These are phyloP conservation scores for Vanrija sp. DNA, from an alignment of 1,284 basidiomycete species.

Conservation along the genomic window DNA sequence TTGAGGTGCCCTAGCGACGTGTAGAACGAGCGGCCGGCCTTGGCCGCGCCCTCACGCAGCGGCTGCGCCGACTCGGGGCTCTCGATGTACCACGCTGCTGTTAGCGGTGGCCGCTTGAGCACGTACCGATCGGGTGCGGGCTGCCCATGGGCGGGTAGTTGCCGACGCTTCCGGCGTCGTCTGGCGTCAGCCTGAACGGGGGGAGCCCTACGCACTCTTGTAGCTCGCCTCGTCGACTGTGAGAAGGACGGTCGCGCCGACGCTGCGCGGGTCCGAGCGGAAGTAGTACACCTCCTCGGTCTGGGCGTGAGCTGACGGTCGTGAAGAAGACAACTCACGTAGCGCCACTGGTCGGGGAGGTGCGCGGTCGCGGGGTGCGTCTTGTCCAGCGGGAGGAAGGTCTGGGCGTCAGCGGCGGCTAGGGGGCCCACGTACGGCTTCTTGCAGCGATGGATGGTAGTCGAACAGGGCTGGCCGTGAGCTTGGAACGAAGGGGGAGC, in stretches of 20 bases:
- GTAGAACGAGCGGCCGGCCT: constrained; percentile 70
- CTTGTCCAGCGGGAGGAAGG: constrained; percentile 59
- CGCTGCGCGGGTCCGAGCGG: constrained; percentile 64
- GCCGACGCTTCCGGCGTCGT: constrained; percentile 27
- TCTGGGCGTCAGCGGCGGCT: constrained; percentile 38
- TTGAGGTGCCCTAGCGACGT: constrained; percentile 71
- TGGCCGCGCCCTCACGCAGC: constrained; percentile 40
- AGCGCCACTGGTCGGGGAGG: constrained; percentile 61
- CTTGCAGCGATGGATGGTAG: constrained; percentile 65
- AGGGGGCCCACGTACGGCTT: constrained; percentile 28
- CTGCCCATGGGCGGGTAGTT: constrained; percentile 33
- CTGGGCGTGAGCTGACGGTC: constrained; percentile 13
- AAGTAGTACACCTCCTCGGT: constrained; percentile 62
- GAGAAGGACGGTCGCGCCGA: constrained; percentile 64
- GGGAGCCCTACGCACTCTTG: constrained; percentile 49
- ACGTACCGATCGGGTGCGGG: constrained; percentile 45
- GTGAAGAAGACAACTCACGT: constrained; percentile 20
- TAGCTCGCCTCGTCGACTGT: constrained; percentile 67
- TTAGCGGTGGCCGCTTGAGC: too few relatives aligned
- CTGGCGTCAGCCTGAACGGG: not conserved
- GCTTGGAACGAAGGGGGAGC: not conserved
- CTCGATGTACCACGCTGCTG: constrained; percentile 65
- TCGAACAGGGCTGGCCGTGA: constrained; percentile 59
- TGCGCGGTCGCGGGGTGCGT: constrained; percentile 63
- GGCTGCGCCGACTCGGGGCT: constrained; percentile 57